These are phyloP conservation scores for Globisporangium abappressorium DNA, from an alignment of 352 stramenopile species.

Conservation along the genomic window DNA sequence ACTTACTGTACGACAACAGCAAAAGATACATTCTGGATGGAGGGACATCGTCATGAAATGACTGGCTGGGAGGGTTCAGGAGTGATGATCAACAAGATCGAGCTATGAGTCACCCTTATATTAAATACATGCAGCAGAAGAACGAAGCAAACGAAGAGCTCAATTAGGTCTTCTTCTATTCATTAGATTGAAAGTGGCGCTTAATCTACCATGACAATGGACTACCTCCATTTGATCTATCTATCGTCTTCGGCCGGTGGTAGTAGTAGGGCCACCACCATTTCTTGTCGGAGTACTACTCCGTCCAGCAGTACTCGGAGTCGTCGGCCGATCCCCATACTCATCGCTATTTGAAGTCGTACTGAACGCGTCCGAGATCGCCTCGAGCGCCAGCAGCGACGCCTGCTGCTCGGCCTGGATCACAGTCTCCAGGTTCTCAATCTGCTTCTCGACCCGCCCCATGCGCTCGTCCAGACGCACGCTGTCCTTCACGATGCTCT, in stretches of 20 bases:
- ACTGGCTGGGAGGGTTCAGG: too few species aligned
- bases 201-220: not conserved
- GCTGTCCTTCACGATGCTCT: conserved; percentile 48
- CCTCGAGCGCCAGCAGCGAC: conserved; percentile 60
- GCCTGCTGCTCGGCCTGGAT: conserved; percentile 73
- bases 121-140: not conserved
- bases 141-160: not conserved
- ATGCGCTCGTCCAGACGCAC: conserved; percentile 53
- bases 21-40: too few species aligned
- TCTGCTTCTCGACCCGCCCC: conserved; percentile 44
- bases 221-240: not conserved
- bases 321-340: not conserved
- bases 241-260: not conserved
- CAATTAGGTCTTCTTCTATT: not conserved
- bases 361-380: conserved; percentile 56
- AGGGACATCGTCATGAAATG: too few species aligned
- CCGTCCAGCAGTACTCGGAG: not conserved
- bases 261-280: too few species aligned
- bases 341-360: not conserved
- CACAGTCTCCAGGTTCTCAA: conserved; percentile 46
- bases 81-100: too few species aligned
- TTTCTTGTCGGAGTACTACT: not conserved
- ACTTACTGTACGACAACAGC: not conserved
- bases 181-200: not conserved
- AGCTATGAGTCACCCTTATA: not conserved